Base-by-base conservation (phyloP, 257 asterid species). In the Thymus quinquecostatus region DNA sequence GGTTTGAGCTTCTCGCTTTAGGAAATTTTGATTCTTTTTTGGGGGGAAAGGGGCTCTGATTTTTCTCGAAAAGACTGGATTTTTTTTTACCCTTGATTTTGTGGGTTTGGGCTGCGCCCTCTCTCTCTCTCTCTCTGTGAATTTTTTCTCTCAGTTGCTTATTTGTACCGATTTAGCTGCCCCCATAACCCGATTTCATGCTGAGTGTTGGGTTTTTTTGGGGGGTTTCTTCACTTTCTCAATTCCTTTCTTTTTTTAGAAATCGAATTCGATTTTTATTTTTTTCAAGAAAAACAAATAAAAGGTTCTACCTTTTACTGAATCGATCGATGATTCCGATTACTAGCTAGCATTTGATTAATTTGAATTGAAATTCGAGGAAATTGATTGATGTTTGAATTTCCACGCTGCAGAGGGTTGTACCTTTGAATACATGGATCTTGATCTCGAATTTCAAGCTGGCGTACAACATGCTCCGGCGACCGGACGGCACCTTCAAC, bases 351-450 rank as follows among this genome's bases (percentile, higher is more conserved):
- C 32, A 4, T 4, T 58, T n/a, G 11, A 6, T 30, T 12, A 21
- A 21, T 21, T 21, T 21, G 0, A 21, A 0, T 21, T 21, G 21
- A 21, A 21, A 21, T 21, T 21, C 21, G 21, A 21, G 21, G 21
- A 21, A 21, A 21, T 21, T 21, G 21, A 21, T 21, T 21, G 21
- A 21, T 21, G 21, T 21, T 30, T 47, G 44, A 63, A 60, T 56
- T 7, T 47, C 40, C 57, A 5, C 1, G 44, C 0, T 50, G 74
- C 90, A 91, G 97, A 80, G 88, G 41, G 81, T 91, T 73, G 98
- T 92, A 71, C 98, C 98, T 9, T 92, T 89, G 3, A 86, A 92
- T 59, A 89, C 98, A 43, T 88, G 96, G 96, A 88, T 92, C 70
- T 82, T 92, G 51, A 92, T 92, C 34, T 88, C 97, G 21, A 86